Base-by-base conservation (phyloP, 2,329 filamentous ascomycete species). In the Sarocladium strictum region DNA sequence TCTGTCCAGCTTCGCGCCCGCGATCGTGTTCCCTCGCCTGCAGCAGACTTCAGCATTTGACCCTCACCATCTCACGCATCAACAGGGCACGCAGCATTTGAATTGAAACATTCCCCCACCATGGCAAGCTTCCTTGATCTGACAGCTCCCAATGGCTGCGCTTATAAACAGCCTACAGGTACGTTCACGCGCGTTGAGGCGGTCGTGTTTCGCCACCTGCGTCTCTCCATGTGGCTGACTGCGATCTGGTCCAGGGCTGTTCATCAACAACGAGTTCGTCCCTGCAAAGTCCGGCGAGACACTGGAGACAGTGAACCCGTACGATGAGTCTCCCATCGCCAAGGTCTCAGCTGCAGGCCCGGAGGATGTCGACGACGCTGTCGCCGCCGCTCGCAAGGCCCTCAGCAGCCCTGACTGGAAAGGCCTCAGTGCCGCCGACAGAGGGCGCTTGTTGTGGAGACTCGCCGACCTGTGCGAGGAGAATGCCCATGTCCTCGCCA, bases 371-470 rank as follows among this genome's bases (percentile, higher is more conserved):
- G 80, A 83, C 68, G 75, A 88, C 56, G 90, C 90, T 54, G 90
- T 95, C 54, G 77, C 80, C 33, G 89, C 89, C 37, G 89, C 90
- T 56, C 85, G 89, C 64, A 86, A 86, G 69, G 89, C 90, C 26
- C 90, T 92, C 68, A 79, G 90, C 59, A 84, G 83, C 9, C 9
- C 32, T 58, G 65, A 70, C 58, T 89, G 89, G 84, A 75, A 73
- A 59, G 75, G 80, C 58, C 78, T 80, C 58, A 83, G 83, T 12
- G 87, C 89, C 38, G 77, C 84, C 63, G 73, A 85, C 67, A 85
- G 90, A 61, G 84, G 87, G 64, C 79, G 76, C 63, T 71, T 83
- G 54, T 73, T 95, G 55, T 72, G 75, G 58, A 90, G 87, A 66
- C 83, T 95, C 19, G 87, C 89, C 63, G 81, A 91, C 29, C 75